Conservation (phyloP, 2,329 filamentous ascomycete genomes). For the Botrytis tulipae region DNA sequence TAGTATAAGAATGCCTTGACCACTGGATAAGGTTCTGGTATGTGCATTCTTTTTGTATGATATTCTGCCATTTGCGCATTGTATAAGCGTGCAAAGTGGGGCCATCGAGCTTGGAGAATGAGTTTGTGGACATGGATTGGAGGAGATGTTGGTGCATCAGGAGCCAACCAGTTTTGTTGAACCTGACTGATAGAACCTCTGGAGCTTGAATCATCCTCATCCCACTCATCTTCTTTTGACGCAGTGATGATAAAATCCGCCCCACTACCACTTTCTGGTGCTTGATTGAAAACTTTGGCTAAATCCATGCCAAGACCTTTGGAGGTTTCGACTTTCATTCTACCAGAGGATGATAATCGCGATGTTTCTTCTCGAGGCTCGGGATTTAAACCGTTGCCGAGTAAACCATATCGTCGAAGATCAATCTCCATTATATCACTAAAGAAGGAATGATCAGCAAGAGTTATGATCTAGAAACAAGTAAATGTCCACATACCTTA, state of each 20-base stretch:
- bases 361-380: constrained; percentile 52
- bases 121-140: constrained; percentile 95
- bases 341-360: constrained; percentile 48
- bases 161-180: constrained; percentile 54
- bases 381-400: constrained; percentile 71
- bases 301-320: constrained; percentile 80
- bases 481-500: constrained; percentile 49
- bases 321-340: constrained; percentile 52
- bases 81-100: constrained; percentile 91
- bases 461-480: background rate
- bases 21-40: constrained; percentile 91
- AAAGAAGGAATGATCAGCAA: constrained; percentile 27
- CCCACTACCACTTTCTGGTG: constrained; percentile 79
- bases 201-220: constrained; percentile 58
- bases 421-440: constrained; percentile 92
- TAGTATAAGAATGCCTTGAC: constrained; percentile 96
- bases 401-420: constrained; percentile 82
- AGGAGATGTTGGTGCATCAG: constrained; percentile 65
- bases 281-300: constrained; percentile 80
- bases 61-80: constrained; percentile 95
- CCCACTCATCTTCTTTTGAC: constrained; percentile 68
- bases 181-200: constrained; percentile 43
- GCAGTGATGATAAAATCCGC: constrained; percentile 92
- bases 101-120: constrained; percentile 92
- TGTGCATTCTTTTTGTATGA: constrained; percentile 95